Conservation (phyloP, 2,329 filamentous ascomycete genomes). For the Moelleriella libera region DNA sequence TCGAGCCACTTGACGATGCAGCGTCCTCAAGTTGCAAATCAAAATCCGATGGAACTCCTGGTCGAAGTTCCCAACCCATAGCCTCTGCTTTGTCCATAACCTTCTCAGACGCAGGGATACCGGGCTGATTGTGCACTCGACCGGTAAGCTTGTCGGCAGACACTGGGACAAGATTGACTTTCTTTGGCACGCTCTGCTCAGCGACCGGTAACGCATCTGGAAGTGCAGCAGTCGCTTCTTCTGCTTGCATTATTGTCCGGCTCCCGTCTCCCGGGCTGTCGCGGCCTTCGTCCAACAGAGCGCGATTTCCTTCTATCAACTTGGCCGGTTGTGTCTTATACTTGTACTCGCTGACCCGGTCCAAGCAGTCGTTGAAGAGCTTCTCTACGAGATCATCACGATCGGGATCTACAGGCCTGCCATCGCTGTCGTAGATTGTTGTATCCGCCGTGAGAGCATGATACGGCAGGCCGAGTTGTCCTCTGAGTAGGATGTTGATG, state of each 20-base stretch:
- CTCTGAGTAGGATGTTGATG: constrained; percentile 77
- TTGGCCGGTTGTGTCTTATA: constrained; percentile 57
- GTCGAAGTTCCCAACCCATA: constrained; percentile 71
- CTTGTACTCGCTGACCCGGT: constrained; percentile 82
- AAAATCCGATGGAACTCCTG: constrained; percentile 44
- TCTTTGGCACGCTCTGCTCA: constrained; percentile 37
- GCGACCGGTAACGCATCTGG: constrained; percentile 38
- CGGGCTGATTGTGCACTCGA: constrained; percentile 56
- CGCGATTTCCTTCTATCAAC: constrained; percentile 69
- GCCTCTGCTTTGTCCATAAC: constrained; percentile 63
- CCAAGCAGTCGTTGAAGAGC: constrained; percentile 87
- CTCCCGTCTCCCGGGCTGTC: constrained; percentile 59
- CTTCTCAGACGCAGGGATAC: constrained; percentile 52
- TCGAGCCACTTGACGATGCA: constrained; percentile 51
- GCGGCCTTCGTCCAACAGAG: constrained; percentile 67
- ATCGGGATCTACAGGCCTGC: constrained; percentile 60
- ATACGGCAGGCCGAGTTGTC: constrained; percentile 77
- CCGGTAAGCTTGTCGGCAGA: constrained; percentile 58
- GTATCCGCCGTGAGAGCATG: constrained; percentile 68
- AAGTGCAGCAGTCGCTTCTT: constrained; percentile 53
- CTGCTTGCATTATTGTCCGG: constrained; percentile 55
- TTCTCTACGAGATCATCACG: constrained; percentile 78
- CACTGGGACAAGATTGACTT: constrained; percentile 45
- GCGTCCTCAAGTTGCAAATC: constrained; percentile 59
- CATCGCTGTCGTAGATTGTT: constrained; percentile 78